Evolutionary conservation across 352 stramenopile species (phyloP), one percentile per base, ranked within the genome.

Genomic region (Phytophthora capsici): DNA sequence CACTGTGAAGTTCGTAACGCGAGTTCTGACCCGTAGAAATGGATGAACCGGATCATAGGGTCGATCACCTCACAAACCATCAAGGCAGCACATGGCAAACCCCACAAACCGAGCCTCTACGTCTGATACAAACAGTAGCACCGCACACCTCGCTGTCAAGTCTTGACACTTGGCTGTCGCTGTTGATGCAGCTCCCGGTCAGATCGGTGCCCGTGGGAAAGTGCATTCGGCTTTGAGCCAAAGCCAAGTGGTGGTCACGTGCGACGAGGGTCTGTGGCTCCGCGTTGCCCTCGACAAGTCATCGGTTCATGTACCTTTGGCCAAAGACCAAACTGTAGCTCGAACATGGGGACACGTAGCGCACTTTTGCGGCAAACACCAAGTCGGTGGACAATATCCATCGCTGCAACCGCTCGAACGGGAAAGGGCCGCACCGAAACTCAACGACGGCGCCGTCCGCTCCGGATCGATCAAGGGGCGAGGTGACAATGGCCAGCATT

Each of bases 341-440:
- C n/a, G n/a, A n/a, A 40, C 54, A 34, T 62, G 54, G 53, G 37
- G 40, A 49, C 23, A 48, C 44, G 26, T 49, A 50, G 50, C 37
- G 22, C 50, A 37, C 50, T 30, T 44, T 26, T 58, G 40, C 36
- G 49, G 37, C 53, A 44, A 40, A 45, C 25, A 16, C 34, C 2
- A 65, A 55, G 25, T 25, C 32, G 52, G 41, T 58, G 63, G 49
- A 61, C 55, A 45, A 71, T 62, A 63, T 63, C 60, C 60, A 66
- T n/a, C 41, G 19, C 9, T 16, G 47, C 63, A 43, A 66, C 12
- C 48, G 28, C 57, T 40, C 63, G 57, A 71, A 48, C 47, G 34
- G 30, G n/a, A 65, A 68, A 69, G 58, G 57, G 48, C 52, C 65
- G 52, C 65, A 69, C 47, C 58, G 52, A 73, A 73, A 68, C 13